Base-by-base conservation (phyloP, 148 eudicot species). In the Silene uniflora region DNA sequence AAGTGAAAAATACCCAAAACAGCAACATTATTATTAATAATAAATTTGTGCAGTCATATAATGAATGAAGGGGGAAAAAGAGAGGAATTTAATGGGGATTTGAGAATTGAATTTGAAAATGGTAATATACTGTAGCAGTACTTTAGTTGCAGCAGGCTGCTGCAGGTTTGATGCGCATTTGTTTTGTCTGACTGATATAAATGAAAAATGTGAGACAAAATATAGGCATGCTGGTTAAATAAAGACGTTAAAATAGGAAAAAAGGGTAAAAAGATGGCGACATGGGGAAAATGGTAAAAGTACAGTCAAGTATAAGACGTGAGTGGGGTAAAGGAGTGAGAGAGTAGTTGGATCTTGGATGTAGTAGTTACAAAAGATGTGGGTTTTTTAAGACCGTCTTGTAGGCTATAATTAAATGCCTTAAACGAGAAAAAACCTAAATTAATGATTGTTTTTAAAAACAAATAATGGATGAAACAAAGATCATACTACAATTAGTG, bases 31-130 rank as follows among this genome's bases (percentile, higher is more conserved):
- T 13, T 62, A 74, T 14, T 58, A 75, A 7, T 62, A 69, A 69
- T 62, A 75, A 69, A 52, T 5, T 8, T 0, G 0, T 14, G 3
- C 13, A 49, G 18, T 74, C 55, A 22, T 23, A 22, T 6, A 42
- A 39, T 52, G 17, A 19, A n/a, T n/a, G n/a, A n/a, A n/a, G 3
- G 62, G 0, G 47, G 54, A 71, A 47, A 73, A 74, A 73, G 59
- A 47, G 32, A 49, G 49, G 60, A 79, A 58, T 44, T 25, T 79
- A 12, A 68, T 74, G 71, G 73, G 77, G 77, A 79, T 79, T 79
- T 79, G 74, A 12, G 81, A 32, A 32, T 32, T 2, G 35, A 32
- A 59, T 76, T 76, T 76, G 74, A 61, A 76, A 23, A 62, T 11
- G 29, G 32, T 3, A 52, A 12, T 39, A 12, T 39, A 12, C 18